Conservation (phyloP, 2,329 filamentous ascomycete species). For the Neofusicoccum sp. region DNA sequence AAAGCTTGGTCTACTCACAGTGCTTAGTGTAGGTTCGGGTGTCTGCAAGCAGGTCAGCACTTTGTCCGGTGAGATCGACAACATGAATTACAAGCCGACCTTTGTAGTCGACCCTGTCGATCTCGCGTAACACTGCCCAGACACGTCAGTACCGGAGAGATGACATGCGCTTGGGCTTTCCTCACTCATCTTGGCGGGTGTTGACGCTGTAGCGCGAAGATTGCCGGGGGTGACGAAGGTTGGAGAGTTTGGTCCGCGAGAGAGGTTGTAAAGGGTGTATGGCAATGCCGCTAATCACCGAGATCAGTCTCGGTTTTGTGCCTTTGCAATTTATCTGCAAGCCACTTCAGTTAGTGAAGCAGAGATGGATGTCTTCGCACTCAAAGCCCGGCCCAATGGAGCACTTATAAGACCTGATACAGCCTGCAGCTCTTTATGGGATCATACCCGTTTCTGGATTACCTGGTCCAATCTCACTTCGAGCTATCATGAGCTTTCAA, state of each 20-base stretch:
- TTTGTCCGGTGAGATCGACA: background rate
- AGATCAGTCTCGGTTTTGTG: background rate
- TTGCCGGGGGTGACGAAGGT: background rate
- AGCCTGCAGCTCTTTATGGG: too few relatives aligned
- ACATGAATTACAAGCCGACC: background rate
- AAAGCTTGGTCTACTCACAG: background rate
- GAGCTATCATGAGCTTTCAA: too few relatives aligned
- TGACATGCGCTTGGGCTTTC: too few relatives aligned
- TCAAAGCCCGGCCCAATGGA: too few relatives aligned
- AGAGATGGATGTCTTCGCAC: too few relatives aligned
- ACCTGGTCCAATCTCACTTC: too few relatives aligned
- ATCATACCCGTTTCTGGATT: too few relatives aligned
- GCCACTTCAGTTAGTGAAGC: too few relatives aligned
- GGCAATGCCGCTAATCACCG: background rate
- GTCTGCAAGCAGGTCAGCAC: background rate
- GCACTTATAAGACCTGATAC: too few relatives aligned
- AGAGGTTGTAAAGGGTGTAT: background rate
- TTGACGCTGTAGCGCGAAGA: background rate
- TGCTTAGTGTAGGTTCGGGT: background rate
- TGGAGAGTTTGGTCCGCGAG: background rate
- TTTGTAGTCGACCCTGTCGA: conserved; percentile 1
- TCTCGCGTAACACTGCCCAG: background rate
- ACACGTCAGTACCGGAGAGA: background rate
- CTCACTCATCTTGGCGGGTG: conserved; percentile 7
- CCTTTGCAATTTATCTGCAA: background rate